Evolutionary conservation across 768 basidiomycete species (phyloP).

Genomic region (Auricularia auricula-judae): DNA sequence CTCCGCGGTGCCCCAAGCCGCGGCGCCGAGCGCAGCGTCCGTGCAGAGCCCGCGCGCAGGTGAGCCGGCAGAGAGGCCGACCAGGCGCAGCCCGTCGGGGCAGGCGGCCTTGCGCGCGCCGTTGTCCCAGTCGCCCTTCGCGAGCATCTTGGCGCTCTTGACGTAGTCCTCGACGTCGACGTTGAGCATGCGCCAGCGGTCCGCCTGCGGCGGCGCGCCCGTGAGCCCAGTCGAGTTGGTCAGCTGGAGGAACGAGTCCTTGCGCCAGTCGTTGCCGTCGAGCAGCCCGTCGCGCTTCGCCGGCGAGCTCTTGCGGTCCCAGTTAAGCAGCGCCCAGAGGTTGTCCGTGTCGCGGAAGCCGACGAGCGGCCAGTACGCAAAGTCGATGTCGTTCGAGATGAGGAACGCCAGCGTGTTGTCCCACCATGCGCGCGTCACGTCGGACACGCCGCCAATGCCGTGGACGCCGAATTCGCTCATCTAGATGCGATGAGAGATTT

Average conservation of each 20-base stretch:
- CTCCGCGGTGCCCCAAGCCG: background rate
- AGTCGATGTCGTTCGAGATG: slow-evolving; percentile 4
- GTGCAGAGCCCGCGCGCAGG: slow-evolving; percentile 5
- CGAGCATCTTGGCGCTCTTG: slow-evolving; percentile 1
- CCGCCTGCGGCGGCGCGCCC: background rate
- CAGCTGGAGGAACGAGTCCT: background rate
- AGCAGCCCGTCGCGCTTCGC: background rate
- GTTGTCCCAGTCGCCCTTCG: slow-evolving; percentile 3
- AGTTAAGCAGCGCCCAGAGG: slow-evolving; percentile 5
- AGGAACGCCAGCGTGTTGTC: slow-evolving; percentile 3
- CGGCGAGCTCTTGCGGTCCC: background rate
- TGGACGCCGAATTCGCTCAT: background rate
- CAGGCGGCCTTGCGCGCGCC: slow-evolving; percentile 4
- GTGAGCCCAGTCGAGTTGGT: background rate
- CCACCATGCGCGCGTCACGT: background rate
- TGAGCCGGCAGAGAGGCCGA: background rate
- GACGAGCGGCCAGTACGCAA: slow-evolving; percentile 7
- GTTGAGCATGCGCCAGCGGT: slow-evolving; percentile 3
- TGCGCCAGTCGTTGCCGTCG: slow-evolving; percentile 6
- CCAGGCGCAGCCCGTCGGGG: slow-evolving; percentile 2
- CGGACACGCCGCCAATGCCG: background rate
- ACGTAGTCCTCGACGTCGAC: slow-evolving; percentile 4
- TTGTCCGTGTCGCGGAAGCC: slow-evolving; percentile 4
- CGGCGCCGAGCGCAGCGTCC: background rate
- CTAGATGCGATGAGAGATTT: background rate